Base-by-base conservation (phyloP, 139 green algal species). In the Gonium pectorale region DNA sequence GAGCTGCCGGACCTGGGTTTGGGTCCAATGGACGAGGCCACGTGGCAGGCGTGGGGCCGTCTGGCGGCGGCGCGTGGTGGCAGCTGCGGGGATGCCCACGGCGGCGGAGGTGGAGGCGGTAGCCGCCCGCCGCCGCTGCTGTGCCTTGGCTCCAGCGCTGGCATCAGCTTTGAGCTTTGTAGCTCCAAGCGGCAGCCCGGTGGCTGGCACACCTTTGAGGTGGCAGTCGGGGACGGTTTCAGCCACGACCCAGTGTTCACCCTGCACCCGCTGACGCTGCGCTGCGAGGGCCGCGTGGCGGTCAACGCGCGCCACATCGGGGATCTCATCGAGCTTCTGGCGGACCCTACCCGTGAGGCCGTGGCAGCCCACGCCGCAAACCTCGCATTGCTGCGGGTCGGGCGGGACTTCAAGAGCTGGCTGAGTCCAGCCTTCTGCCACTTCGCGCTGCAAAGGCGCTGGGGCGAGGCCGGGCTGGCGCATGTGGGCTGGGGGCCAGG, bases 1-100 rank as follows among this genome's bases (percentile, higher is more conserved):
- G 78, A 75, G 27, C 33, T 84, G 33, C 78, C 78, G 33, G 78
- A 84, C 33, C 62, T 84, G 33, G 63, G 62, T 2, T 15, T 75
- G 5, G 78, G 78, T 11, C 44, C 63, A 8, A 83, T 83, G 60
- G 75, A 83, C 41, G 75, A 72, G 41, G 7, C n/a, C 19, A 83
- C 60, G 17, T 83, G 75, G 75, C 22, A 62, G 40, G 75, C 75
- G 3, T 83, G 75, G 75, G 75, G 56, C 60, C 21, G 21, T 19
- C 40, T 83, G 75, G 19, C 72, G 24, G 54, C 7, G 21, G 6
- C 21, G 21, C 21, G 54, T 54, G 46, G 46, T 15, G 46, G 46
- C 46, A 15, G 46, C 46, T 11, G 46, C 15, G 46, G 46, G 13
- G 46, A 15, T 15, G 46, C 13, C 46, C 11, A 15, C 13, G 46